A percentile compares a stretch with the other conserved stretches of the same genome.
Conservation (phyloP, 768 basidiomycete genomes). For the Gymnopilus junonius region DNA sequence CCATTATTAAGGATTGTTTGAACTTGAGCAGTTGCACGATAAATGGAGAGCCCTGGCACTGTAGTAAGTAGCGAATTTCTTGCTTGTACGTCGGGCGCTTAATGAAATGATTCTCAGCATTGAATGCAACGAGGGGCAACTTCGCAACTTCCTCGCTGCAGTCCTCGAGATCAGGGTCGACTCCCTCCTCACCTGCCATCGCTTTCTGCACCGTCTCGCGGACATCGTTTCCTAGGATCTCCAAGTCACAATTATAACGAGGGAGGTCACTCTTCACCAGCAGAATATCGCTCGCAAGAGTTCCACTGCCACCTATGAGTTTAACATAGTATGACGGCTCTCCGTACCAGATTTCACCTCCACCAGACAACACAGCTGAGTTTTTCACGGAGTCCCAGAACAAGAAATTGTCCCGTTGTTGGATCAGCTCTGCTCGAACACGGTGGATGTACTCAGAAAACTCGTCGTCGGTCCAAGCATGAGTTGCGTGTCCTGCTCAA, state of each 20-base stretch:
- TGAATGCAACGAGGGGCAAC: neutral
- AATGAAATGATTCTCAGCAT: conserved; percentile 1
- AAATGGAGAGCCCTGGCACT: neutral
- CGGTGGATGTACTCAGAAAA: neutral
- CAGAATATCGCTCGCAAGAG: conserved; percentile 3
- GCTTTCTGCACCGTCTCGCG: neutral
- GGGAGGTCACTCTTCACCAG: conserved; percentile 3
- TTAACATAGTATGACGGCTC: conserved; percentile 1
- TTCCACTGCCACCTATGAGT: neutral
- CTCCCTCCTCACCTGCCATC: too few species aligned
- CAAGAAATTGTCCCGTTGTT: neutral
- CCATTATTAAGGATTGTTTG: neutral
- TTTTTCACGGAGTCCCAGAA: neutral
- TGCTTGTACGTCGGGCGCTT: conserved; percentile 10
- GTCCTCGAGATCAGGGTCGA: neutral
- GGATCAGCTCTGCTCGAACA: neutral
- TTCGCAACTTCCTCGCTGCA: neutral
- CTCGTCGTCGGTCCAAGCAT: neutral
- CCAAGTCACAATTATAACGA: neutral
- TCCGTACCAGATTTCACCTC: conserved; percentile 4
- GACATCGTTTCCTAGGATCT: neutral
- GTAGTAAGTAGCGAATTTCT: conserved; percentile 7
- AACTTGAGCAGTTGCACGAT: neutral
- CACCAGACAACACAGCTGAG: neutral
- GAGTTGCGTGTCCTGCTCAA: too few species aligned